phyloP scores from a whole-genome alignment of 225 moss, liverwort and hornwort species.

The Sphagnum contortum region DNA sequence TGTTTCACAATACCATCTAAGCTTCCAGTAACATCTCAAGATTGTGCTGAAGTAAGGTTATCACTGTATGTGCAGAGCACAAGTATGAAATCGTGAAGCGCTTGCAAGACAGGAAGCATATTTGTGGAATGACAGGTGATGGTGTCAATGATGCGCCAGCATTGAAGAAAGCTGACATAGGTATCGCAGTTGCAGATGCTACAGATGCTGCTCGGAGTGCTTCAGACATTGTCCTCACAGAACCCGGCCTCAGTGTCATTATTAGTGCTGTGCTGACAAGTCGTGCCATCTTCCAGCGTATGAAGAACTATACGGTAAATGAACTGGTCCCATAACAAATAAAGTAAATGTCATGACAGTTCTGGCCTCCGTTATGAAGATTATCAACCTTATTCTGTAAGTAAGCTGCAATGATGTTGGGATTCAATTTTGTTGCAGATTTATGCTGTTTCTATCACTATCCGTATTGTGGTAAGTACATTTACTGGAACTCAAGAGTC shows the following conservation, averaged over 20 bases:
- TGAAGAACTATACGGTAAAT: constrained; percentile 80
- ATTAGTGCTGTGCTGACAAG: constrained; percentile 73
- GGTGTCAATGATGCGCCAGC: constrained; percentile 93
- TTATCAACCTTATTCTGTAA: too few species aligned
- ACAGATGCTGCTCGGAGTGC: constrained; percentile 81
- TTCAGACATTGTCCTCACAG: constrained; percentile 85
- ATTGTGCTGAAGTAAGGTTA: too few species aligned
- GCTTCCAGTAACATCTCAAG: too few species aligned
- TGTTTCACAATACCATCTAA: too few species aligned
- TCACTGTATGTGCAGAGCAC: constrained; percentile 37
- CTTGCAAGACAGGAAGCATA: constrained; percentile 54
- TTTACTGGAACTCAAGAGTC: too few species aligned
- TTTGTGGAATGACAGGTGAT: constrained; percentile 88
- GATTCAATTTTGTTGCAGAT: constrained; percentile 26
- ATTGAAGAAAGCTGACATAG: constrained; percentile 88
- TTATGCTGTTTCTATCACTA: constrained; percentile 75
- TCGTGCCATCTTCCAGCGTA: constrained; percentile 74
- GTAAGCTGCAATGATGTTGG: background rate
- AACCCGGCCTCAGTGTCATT: constrained; percentile 81
- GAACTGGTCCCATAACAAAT: too few species aligned
- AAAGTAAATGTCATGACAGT: too few species aligned
- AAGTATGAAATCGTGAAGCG: constrained; percentile 76
- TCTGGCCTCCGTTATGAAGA: too few species aligned
- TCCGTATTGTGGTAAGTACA: constrained; percentile 60
- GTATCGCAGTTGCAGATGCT: constrained; percentile 86